These are phyloP conservation scores for Fusarium humuli DNA, from an alignment of 2,329 filamentous ascomycete genomes.

Conservation along the genomic window DNA sequence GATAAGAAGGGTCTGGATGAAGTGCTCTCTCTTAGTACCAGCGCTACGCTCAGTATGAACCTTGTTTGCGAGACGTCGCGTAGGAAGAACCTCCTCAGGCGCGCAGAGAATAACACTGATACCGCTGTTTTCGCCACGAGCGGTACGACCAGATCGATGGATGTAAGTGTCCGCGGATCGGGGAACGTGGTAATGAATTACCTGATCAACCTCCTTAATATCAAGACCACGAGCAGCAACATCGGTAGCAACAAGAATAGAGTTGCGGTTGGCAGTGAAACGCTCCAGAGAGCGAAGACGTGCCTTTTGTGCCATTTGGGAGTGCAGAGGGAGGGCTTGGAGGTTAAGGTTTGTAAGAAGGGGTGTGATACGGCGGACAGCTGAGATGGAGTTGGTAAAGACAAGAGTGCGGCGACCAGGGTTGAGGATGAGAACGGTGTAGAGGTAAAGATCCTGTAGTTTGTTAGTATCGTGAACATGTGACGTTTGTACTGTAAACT, in stretches of 20 bases:
- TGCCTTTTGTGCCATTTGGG: slow-evolving; percentile 95
- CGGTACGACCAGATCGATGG: slow-evolving; percentile 93
- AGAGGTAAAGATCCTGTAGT: slow-evolving; percentile 85
- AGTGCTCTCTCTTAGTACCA: slow-evolving; percentile 65
- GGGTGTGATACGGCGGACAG: slow-evolving; percentile 86
- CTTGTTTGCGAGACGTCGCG: slow-evolving; percentile 85
- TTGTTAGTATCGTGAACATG: slow-evolving; percentile 6
- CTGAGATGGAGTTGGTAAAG: slow-evolving; percentile 96
- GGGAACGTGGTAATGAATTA: slow-evolving; percentile 96
- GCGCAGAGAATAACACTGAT: slow-evolving; percentile 89
- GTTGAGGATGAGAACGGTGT: slow-evolving; percentile 85
- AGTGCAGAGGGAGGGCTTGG: slow-evolving; percentile 83
- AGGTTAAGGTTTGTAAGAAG: slow-evolving; percentile 86
- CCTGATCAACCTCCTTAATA: slow-evolving; percentile 87
- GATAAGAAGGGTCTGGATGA: slow-evolving; percentile 84
- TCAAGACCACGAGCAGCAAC: slow-evolving; percentile 94
- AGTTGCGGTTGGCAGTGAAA: slow-evolving; percentile 76
- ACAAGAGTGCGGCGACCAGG: slow-evolving; percentile 84
- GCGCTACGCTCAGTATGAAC: slow-evolving; percentile 75
- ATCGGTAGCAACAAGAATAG: slow-evolving; percentile 89
- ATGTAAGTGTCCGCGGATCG: slow-evolving; percentile 93
- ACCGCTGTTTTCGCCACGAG: slow-evolving; percentile 81
- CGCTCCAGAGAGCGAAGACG: slow-evolving; percentile 92
- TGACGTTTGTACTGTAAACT: slow-evolving; percentile 17
- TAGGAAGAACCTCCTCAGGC: slow-evolving; percentile 89